Conservation (phyloP, 208 protist species). For the Lotmaria passim region DNA sequence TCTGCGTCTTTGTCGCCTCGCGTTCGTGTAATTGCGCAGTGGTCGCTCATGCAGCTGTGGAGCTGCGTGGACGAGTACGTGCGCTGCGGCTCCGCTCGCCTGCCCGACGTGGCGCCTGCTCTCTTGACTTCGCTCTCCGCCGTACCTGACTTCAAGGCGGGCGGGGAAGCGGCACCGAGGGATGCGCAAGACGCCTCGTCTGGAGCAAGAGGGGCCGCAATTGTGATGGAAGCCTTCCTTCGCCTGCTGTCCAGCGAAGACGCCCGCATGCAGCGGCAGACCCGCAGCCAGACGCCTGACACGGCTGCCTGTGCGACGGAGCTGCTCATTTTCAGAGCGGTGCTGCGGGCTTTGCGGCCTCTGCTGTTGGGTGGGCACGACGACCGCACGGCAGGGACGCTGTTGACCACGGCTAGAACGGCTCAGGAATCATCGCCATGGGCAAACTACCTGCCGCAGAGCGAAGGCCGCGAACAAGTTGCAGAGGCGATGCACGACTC, state of each 20-base stretch:
- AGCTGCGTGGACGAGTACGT: slow-evolving; percentile 13
- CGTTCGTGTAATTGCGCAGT: background rate
- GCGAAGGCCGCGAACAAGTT: background rate
- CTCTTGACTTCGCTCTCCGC: background rate
- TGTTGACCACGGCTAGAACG: too few species aligned
- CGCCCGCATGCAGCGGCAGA: slow-evolving; percentile 11
- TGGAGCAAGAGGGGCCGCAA: background rate
- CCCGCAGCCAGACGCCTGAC: background rate
- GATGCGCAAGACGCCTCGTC: background rate
- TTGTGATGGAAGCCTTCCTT: slow-evolving; percentile 28
- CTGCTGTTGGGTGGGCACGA: background rate
- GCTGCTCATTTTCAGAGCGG: background rate
- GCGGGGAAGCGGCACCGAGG: background rate
- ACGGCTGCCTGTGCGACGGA: background rate
- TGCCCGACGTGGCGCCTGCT: background rate
- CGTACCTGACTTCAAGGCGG: too few species aligned
- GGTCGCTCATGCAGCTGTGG: slow-evolving; percentile 21
- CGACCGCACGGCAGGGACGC: too few species aligned
- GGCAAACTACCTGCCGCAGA: background rate
- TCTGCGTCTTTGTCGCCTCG: background rate
- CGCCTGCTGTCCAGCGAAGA: slow-evolving; percentile 22
- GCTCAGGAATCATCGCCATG: too few species aligned
- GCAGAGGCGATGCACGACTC: background rate
- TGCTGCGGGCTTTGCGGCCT: background rate
- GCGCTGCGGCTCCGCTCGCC: background rate